A percentile compares a stretch with the other conserved stretches of the same genome.
Evolutionary conservation across 441 rosid genomes (phyloP).

Genomic region (Gossypium aridum): DNA sequence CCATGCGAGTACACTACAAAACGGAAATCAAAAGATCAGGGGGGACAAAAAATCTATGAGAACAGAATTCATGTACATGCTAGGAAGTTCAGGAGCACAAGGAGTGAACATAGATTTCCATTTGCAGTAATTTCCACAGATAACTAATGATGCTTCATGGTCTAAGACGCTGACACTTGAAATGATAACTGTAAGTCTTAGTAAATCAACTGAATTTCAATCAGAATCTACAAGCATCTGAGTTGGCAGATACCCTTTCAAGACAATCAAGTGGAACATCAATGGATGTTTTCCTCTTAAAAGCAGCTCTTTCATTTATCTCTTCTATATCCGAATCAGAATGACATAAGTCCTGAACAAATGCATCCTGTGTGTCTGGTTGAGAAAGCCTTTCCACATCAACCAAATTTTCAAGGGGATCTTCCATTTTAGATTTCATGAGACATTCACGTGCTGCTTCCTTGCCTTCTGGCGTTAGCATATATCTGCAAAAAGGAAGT

Average conservation of each 20-base stretch:
- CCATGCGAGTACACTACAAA: constrained; percentile 51
- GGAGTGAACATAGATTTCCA: background rate
- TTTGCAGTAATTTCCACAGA: background rate
- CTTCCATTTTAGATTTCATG: constrained; percentile 54
- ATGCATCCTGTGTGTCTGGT: constrained; percentile 16
- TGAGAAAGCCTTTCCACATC: constrained; percentile 30
- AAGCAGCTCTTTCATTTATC: constrained; percentile 17
- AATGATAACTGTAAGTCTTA: background rate
- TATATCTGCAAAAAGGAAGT: constrained; percentile 46
- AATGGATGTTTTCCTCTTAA: constrained; percentile 25
- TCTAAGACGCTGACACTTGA: background rate
- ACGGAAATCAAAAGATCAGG: constrained; percentile 14
- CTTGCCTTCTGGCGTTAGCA: constrained; percentile 77
- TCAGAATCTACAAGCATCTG: background rate
- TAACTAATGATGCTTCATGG: background rate
- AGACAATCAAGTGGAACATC: constrained; percentile 58
- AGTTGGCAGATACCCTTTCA: constrained; percentile 46
- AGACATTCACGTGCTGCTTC: constrained; percentile 74
- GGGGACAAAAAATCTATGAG: background rate
- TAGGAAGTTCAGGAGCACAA: background rate
- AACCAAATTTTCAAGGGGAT: constrained; percentile 31
- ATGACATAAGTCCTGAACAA: constrained; percentile 22
- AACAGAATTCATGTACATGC: background rate
- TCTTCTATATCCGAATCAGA: constrained; percentile 29
- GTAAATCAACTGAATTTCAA: background rate